These are phyloP conservation scores for Melanopsichium pennsylvanicum DNA, from an alignment of 1,284 basidiomycete species.

Conservation along the genomic window DNA sequence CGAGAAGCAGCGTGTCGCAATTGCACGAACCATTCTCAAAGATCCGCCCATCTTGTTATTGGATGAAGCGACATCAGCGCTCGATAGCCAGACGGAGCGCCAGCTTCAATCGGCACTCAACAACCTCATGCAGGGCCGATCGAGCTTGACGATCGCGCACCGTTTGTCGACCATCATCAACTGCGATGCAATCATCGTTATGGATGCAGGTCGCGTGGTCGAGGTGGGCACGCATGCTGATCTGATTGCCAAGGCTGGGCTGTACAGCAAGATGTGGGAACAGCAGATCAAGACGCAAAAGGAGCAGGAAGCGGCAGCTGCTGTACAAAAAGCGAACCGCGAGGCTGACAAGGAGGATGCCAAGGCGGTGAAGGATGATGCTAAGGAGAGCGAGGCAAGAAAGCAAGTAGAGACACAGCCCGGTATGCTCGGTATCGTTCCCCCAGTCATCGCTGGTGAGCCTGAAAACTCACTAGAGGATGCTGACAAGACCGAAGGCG, in stretches of 20 bases:
- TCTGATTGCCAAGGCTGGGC: slow-evolving; percentile 50
- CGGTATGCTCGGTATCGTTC: slow-evolving; percentile 44
- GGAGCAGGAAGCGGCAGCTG: slow-evolving; percentile 56
- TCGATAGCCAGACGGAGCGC: slow-evolving; percentile 63
- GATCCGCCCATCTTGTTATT: slow-evolving; percentile 82
- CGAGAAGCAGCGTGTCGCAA: slow-evolving; percentile 84
- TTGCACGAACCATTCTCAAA: slow-evolving; percentile 85
- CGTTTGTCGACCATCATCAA: slow-evolving; percentile 65
- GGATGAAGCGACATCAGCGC: slow-evolving; percentile 78
- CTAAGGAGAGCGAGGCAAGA: not conserved
- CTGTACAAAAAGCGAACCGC: slow-evolving; percentile 14
- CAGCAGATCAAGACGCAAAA: slow-evolving; percentile 65
- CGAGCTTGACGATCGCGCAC: slow-evolving; percentile 63
- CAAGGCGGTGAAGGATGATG: slow-evolving; percentile 1
- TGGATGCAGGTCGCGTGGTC: slow-evolving; percentile 51
- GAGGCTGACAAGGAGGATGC: slow-evolving; percentile 3
- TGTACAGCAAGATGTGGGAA: slow-evolving; percentile 60
- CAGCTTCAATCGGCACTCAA: slow-evolving; percentile 59
- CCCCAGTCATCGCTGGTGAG: slow-evolving; percentile 38
- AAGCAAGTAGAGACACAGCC: slow-evolving; percentile 7
- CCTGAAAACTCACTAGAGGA: slow-evolving; percentile 27
- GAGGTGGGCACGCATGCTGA: slow-evolving; percentile 61
- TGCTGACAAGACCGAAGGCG: not conserved
- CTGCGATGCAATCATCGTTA: slow-evolving; percentile 61
- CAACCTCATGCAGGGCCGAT: slow-evolving; percentile 62